Conservation (phyloP, 106 monocot species). For the Agapanthus africanus region DNA sequence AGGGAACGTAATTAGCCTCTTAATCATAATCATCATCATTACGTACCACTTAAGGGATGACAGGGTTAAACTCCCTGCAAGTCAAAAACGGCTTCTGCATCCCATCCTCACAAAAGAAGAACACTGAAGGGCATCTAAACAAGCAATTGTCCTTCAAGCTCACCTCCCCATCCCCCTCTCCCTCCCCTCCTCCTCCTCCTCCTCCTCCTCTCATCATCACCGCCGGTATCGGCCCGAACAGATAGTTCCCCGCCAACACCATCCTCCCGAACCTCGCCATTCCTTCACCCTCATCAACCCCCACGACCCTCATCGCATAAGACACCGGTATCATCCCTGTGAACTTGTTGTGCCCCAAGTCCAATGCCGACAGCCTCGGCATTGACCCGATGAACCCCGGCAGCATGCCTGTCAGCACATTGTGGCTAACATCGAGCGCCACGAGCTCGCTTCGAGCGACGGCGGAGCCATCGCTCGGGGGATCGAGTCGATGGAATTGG, state of each 20-base stretch:
- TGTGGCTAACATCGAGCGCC: slow-evolving; percentile 49
- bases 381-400: slow-evolving; percentile 36
- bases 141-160: slow-evolving; percentile 45
- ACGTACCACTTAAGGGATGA: slow-evolving; percentile 29
- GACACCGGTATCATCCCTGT: slow-evolving; percentile 52
- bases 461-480: slow-evolving; percentile 3
- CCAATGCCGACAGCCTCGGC: slow-evolving; percentile 48
- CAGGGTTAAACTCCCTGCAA: slow-evolving; percentile 48
- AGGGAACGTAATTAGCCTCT: no score
- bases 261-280: slow-evolving; percentile 35
- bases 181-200: slow-evolving; percentile 12
- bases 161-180: slow-evolving; percentile 19
- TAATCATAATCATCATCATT: no score
- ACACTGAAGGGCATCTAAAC: slow-evolving; percentile 41
- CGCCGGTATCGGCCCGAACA: slow-evolving; percentile 59
- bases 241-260: slow-evolving; percentile 54
- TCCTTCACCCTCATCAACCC: background rate
- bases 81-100: slow-evolving; percentile 43
- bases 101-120: slow-evolving; percentile 56
- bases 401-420: slow-evolving; percentile 36
- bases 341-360: slow-evolving; percentile 46
- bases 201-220: slow-evolving; percentile 28
- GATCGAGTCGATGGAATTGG: slow-evolving; percentile 21
- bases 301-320: slow-evolving; percentile 46
- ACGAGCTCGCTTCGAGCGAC: slow-evolving; percentile 35